phyloP scores from a whole-genome alignment of 805 yeast species.

The Candida maltosa region DNA sequence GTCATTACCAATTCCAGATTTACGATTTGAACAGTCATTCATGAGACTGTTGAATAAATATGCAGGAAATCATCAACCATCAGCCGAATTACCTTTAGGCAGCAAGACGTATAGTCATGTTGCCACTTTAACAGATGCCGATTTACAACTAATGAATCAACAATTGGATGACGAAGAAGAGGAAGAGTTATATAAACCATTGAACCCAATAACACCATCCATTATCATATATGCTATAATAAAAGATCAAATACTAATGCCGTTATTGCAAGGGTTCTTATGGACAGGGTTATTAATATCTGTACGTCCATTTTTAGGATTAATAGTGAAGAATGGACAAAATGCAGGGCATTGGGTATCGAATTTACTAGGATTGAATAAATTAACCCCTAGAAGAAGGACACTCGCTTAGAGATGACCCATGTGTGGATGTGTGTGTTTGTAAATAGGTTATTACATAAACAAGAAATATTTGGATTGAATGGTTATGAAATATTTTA shows the following conservation, averaged over 20 bases:
- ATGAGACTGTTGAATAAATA: slow-evolving; percentile 27
- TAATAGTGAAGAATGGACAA: slow-evolving; percentile 24
- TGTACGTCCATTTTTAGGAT: slow-evolving; percentile 31
- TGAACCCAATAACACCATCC: slow-evolving; percentile 40
- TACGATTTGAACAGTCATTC: slow-evolving; percentile 66
- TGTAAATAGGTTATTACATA: not conserved
- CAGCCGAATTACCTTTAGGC: slow-evolving; percentile 1
- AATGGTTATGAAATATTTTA: no score
- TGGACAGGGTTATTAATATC: slow-evolving; percentile 41
- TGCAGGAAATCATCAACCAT: slow-evolving; percentile 18
- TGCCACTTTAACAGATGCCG: slow-evolving; percentile 14
- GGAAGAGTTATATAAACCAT: slow-evolving; percentile 11
- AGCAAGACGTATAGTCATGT: not conserved
- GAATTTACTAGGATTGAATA: slow-evolving; percentile 17
- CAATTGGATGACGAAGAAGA: slow-evolving; percentile 13
- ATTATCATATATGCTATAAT: slow-evolving; percentile 46
- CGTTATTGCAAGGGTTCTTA: slow-evolving; percentile 50
- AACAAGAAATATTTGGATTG: not conserved
- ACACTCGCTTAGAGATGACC: no score
- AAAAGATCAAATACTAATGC: slow-evolving; percentile 51
- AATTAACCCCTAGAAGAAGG: not conserved
- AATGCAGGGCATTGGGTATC: slow-evolving; percentile 21
- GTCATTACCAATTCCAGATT: slow-evolving; percentile 48
- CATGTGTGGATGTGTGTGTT: not conserved
- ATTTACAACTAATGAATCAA: slow-evolving; percentile 15